A percentile compares a stretch with the other conserved stretches of the same genome.
Conservation (phyloP, 164 flowering plant genomes). For the Malania oleifera region DNA sequence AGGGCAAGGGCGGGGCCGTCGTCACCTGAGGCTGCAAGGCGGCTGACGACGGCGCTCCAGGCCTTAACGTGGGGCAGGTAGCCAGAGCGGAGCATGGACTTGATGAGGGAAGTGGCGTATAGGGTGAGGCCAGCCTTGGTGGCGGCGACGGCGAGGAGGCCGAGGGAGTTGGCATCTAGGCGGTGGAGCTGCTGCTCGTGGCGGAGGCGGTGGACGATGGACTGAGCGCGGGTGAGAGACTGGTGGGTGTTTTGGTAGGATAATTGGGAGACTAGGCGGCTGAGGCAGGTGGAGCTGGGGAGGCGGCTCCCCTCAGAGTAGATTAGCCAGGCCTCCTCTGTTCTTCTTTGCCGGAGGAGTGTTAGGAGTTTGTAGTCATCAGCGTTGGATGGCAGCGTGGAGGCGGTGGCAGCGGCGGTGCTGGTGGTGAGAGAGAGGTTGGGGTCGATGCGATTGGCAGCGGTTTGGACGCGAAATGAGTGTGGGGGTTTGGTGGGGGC, state of each 20-base stretch:
- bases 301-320: conserved; percentile 50
- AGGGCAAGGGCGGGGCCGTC: conserved; percentile 71
- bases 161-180: conserved; percentile 91
- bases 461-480: conserved; percentile 20
- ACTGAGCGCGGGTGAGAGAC: conserved; percentile 67
- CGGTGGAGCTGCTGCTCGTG: conserved; percentile 77
- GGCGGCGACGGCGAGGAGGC: conserved; percentile 80
- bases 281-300: conserved; percentile 77
- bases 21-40: conserved; percentile 66
- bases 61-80: conserved; percentile 95
- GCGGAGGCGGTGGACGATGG: conserved; percentile 81
- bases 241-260: conserved; percentile 58
- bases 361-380: conserved; percentile 33
- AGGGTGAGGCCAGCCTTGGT: conserved; percentile 62
- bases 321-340: conserved; percentile 72
- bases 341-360: conserved; percentile 73
- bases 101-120: conserved; percentile 67
- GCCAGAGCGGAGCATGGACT: conserved; percentile 84
- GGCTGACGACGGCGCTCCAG: conserved; percentile 88
- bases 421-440: conserved; percentile 18
- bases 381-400: conserved; percentile 6
- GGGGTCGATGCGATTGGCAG: conserved; percentile 21
- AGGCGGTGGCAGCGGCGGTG: conserved; percentile 12
- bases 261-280: conserved; percentile 81
- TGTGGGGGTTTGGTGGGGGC: conserved; percentile 13